A percentile compares a stretch with the other conserved stretches of the same genome.
phyloP scores from a whole-genome alignment of 1,284 basidiomycete genomes.

The Ceratobasidium sp. region DNA sequence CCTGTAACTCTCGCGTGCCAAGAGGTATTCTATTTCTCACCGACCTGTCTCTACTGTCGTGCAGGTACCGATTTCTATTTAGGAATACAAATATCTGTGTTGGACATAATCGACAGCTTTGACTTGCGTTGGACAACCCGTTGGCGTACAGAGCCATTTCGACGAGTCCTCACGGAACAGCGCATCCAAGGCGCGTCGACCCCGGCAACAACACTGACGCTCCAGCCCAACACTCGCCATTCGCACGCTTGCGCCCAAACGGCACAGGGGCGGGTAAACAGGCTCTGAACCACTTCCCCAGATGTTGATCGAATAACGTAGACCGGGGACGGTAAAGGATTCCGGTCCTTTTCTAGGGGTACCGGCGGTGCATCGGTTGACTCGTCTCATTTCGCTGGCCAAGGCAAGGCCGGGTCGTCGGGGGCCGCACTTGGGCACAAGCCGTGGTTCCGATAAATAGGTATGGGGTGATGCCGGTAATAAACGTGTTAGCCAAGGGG shows the following conservation, averaged over 20 bases:
- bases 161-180: background rate
- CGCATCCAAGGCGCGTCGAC: too few species aligned
- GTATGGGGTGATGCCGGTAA: background rate
- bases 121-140: too few species aligned
- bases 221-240: background rate
- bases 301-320: background rate
- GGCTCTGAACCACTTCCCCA: background rate
- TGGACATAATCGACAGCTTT: constrained; percentile 1
- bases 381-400: background rate
- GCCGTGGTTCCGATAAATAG: background rate
- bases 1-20: constrained; percentile 18
- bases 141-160: too few species aligned
- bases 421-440: background rate
- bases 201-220: too few species aligned
- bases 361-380: background rate
- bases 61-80: constrained; percentile 3
- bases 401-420: background rate
- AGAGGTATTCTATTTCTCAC: constrained; percentile 18
- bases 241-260: background rate
- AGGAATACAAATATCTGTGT: background rate
- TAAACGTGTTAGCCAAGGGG: background rate
- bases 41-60: background rate
- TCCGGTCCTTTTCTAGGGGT: too few species aligned
- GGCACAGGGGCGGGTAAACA: background rate
- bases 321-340: too few species aligned